Percentiles rank a stretch among this genome's conserved stretches.
Evolutionary conservation across 2,329 filamentous ascomycete species (phyloP).

Genomic region (Aspergillus hortae): DNA sequence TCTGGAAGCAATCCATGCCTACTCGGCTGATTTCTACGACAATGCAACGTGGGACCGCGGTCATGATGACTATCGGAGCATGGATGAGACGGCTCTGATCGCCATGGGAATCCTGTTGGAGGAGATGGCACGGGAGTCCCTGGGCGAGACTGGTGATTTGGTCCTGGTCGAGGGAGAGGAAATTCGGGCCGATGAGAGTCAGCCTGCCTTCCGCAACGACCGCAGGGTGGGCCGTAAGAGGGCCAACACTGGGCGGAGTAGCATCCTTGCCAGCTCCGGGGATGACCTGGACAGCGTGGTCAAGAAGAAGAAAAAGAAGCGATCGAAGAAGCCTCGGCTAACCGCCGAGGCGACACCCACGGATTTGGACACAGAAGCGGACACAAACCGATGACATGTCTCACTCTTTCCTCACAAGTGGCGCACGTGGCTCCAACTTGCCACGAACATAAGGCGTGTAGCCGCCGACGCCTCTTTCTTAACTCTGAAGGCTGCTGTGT

Average conservation of each 20-base stretch:
- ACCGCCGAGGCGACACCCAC: slow-evolving; percentile 6
- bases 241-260: slow-evolving; percentile 16
- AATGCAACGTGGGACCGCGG: slow-evolving; percentile 30
- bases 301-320: slow-evolving; percentile 15
- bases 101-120: slow-evolving; percentile 60
- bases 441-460: too few species aligned
- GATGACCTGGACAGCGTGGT: slow-evolving; percentile 19
- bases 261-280: slow-evolving; percentile 20
- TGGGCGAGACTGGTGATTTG: slow-evolving; percentile 58
- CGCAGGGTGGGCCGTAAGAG: slow-evolving; percentile 17
- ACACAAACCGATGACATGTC: not conserved
- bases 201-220: slow-evolving; percentile 2
- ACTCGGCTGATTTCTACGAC: slow-evolving; percentile 55
- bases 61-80: slow-evolving; percentile 45
- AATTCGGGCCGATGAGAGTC: slow-evolving; percentile 20
- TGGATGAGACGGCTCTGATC: slow-evolving; percentile 62
- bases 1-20: slow-evolving; percentile 55
- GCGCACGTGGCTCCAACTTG: not conserved
- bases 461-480: too few species aligned
- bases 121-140: slow-evolving; percentile 49
- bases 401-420: slow-evolving; percentile 2
- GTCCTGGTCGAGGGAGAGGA: slow-evolving; percentile 52
- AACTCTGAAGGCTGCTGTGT: too few species aligned
- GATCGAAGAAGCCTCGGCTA: slow-evolving; percentile 25
- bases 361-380: slow-evolving; percentile 4